These are phyloP conservation scores for Xylaria sp. DNA, from an alignment of 2,329 filamentous ascomycete species.

Conservation along the genomic window DNA sequence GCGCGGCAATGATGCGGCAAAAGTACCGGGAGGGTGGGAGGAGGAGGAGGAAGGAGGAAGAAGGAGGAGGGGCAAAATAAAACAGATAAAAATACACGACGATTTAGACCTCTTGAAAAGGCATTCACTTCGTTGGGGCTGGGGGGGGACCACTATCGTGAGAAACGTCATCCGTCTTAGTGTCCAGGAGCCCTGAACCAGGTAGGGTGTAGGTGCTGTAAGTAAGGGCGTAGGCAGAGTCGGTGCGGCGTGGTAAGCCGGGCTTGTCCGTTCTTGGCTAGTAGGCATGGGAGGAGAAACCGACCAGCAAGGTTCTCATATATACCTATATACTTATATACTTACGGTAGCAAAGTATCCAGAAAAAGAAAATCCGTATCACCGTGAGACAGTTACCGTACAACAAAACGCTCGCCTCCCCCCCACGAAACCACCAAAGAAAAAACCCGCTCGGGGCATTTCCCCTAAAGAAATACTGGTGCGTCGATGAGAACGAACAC, in stretches of 20 bases:
- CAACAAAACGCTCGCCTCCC: neutral
- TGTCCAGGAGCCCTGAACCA: neutral
- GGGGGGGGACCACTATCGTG: neutral
- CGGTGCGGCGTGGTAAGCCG: neutral
- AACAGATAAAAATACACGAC: too few relatives aligned
- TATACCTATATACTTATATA: neutral
- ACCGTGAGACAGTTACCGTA: neutral
- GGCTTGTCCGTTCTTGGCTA: slow-evolving; percentile 1
- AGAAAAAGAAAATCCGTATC: neutral
- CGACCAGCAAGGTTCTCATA: slow-evolving; percentile 10
- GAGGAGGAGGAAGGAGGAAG: neutral
- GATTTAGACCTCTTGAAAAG: neutral
- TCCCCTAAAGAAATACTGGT: slow-evolving; percentile 6
- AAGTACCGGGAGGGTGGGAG: slow-evolving; percentile 1
- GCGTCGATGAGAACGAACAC: slow-evolving; percentile 4
- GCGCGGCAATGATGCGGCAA: slow-evolving; percentile 16
- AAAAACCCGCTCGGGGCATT: neutral
- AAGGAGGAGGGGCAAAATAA: neutral
- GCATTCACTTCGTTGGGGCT: neutral
- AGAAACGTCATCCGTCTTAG: neutral
- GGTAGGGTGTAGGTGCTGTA: too few relatives aligned
- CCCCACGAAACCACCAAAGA: neutral
- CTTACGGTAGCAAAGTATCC: neutral
- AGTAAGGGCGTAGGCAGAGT: too few relatives aligned
- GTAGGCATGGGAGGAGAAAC: neutral